Evolutionary conservation across 1,284 basidiomycete genomes (phyloP).

Genomic region (Phylloporus sp.): DNA sequence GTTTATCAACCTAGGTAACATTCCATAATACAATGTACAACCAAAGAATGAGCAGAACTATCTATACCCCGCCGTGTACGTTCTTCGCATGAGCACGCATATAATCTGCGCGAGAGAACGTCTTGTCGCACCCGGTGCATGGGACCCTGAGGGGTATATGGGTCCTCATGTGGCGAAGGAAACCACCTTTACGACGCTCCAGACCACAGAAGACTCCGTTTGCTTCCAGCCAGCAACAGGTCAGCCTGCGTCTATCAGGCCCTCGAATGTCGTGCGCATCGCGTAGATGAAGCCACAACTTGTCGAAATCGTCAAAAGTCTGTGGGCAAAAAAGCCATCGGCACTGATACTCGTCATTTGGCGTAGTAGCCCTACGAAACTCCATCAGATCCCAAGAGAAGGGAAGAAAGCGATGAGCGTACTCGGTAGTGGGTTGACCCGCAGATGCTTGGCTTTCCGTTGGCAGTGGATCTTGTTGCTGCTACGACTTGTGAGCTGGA

Average conservation of each 20-base stretch:
- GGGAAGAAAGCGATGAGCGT: neutral
- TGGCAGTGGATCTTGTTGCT: slow-evolving; percentile 5
- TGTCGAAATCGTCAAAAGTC: neutral
- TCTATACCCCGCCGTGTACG: neutral
- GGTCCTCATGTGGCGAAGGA: neutral
- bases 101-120: slow-evolving; percentile 15
- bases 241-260: neutral
- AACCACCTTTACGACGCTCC: neutral
- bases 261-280: neutral
- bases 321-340: neutral
- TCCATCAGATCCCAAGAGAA: neutral
- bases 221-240: neutral
- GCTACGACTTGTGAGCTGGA: slow-evolving; percentile 14
- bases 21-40: too few species aligned
- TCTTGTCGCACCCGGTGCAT: neutral
- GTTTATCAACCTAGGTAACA: neutral
- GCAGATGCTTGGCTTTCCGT: neutral
- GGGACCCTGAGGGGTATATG: neutral
- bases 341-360: neutral
- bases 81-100: slow-evolving; percentile 12
- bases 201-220: neutral
- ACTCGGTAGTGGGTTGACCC: slow-evolving; percentile 9
- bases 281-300: neutral
- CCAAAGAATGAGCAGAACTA: too few species aligned
- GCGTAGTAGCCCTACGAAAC: neutral